Base-by-base conservation (phyloP, 2,329 filamentous ascomycete genomes). In the Aspergillus flavus region DNA sequence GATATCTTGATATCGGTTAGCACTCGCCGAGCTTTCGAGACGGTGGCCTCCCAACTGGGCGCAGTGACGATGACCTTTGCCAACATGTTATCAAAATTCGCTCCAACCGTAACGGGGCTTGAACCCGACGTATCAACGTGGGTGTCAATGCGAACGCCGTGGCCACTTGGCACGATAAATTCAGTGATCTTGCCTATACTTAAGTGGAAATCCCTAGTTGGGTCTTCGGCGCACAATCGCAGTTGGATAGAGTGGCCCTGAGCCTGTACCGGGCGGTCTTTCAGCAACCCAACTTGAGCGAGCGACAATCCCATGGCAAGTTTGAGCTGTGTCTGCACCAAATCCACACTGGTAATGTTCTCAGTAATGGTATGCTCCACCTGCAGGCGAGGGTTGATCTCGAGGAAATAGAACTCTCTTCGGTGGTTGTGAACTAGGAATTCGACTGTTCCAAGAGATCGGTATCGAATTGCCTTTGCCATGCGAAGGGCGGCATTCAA, bases 301-400 rank as follows among this genome's bases (percentile, higher is more conserved):
- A 85, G 74, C 0, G 75, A 71, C 11, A 74, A 73, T 1, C 86
- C 85, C 72, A 87, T 84, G 1, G 85, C 81, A 9, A 88, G 73
- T 2, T 83, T 73, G 0, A 89, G 77, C 62, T 89, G 86, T 2
- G 78, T 75, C 66, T 82, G 81, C 19, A 88, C 86, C 4, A 89
- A 78, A 63, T 89, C 86, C 9, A 83, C 74, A 0, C 76, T 78
- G 6, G 81, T 82, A 9, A 89, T 83, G 4, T 78, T 80, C 66
- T 89, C 86, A 0, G 85, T 87, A 59, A 88, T 83, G 1, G 86
- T 88, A 69, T 88, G 86, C 66, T 89, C 86, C 45, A 89, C 86
- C 69, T 88, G 86, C 2, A 88, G 72, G 3, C 86, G 79, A 0
- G 86, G 86, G 61, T 89, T 89, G 65, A 88, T 81, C 68, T 89